Conservation (phyloP, 2,329 filamentous ascomycete species). For the Penicillium corylophilum region DNA sequence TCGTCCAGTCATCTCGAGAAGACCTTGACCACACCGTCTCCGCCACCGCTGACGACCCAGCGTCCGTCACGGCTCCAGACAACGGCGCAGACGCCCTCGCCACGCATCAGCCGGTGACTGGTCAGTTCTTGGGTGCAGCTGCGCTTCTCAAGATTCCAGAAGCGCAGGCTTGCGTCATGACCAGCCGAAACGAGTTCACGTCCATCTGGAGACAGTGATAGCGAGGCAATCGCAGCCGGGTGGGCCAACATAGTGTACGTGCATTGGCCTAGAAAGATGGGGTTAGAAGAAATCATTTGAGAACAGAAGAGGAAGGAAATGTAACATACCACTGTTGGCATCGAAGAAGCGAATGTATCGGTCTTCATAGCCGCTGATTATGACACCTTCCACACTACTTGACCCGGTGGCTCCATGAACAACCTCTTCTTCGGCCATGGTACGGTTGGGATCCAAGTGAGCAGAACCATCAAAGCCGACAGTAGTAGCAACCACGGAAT, state of each 20-base stretch:
- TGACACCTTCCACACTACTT: conserved; percentile 82
- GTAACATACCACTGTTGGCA: conserved; percentile 87
- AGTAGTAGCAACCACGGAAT: conserved; percentile 85
- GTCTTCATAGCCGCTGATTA: conserved; percentile 96
- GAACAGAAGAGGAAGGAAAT: background rate
- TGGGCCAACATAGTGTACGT: conserved; percentile 99
- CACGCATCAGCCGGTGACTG: conserved; percentile 88
- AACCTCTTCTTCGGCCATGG: conserved; percentile 67
- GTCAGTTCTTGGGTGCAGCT: conserved; percentile 95
- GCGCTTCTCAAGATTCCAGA: conserved; percentile 96
- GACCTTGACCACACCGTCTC: conserved; percentile 94
- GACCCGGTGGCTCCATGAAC: conserved; percentile 80
- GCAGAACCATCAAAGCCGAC: conserved; percentile 69
- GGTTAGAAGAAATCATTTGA: conserved; percentile 15
- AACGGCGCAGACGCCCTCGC: conserved; percentile 90
- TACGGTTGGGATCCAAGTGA: conserved; percentile 61
- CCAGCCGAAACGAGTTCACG: conserved; percentile 93
- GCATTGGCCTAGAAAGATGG: conserved; percentile 73
- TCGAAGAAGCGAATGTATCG: conserved; percentile 96
- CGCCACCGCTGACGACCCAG: conserved; percentile 91
- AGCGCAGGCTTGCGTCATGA: conserved; percentile 90
- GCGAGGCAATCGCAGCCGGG: conserved; percentile 84
- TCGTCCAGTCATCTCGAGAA: conserved; percentile 52
- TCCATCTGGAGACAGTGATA: conserved; percentile 90
- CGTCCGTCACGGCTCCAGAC: conserved; percentile 95